A percentile compares a stretch with the other conserved stretches of the same genome.
These are phyloP conservation scores for Malassezia sympodialis DNA, from an alignment of 1,284 basidiomycete genomes.

Conservation along the genomic window DNA sequence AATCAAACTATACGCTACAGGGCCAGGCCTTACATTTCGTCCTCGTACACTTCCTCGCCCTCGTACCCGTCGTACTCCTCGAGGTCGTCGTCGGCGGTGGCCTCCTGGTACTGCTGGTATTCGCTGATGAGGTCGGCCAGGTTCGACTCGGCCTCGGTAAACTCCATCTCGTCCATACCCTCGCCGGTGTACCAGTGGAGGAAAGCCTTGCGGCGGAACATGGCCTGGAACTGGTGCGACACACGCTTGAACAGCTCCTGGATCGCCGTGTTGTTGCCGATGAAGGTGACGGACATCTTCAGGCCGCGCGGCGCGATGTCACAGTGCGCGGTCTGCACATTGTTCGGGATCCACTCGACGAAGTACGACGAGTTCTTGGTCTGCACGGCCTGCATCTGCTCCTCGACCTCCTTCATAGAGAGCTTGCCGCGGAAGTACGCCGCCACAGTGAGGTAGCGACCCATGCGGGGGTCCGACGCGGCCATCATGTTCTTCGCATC, in stretches of 20 bases:
- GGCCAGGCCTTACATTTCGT: constrained; percentile 13
- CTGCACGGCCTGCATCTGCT: constrained; percentile 91
- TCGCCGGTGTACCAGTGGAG: constrained; percentile 72
- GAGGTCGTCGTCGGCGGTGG: constrained; percentile 51
- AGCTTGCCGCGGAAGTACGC: constrained; percentile 96
- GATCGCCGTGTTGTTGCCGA: constrained; percentile 85
- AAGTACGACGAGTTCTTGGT: constrained; percentile 96
- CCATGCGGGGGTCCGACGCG: constrained; percentile 85
- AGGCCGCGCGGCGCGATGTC: constrained; percentile 78
- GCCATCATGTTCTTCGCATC: constrained; percentile 70
- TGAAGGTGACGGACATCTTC: constrained; percentile 62
- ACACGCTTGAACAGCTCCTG: constrained; percentile 82
- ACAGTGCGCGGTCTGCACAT: constrained; percentile 82
- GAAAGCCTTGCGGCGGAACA: constrained; percentile 98
- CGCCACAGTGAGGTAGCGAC: constrained; percentile 72
- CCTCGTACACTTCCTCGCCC: constrained; percentile 15
- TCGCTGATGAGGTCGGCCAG: constrained; percentile 53
- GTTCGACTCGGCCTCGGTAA: constrained; percentile 91
- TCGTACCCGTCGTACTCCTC: constrained; percentile 34
- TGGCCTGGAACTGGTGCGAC: constrained; percentile 91
- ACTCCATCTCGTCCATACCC: constrained; percentile 98
- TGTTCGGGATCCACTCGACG: constrained; percentile 80
- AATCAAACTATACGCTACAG: background rate
- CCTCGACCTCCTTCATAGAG: constrained; percentile 97
- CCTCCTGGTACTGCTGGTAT: constrained; percentile 90